Evolutionary conservation across 1,139 yeast species (phyloP), one percentile per base, ranked within the genome.

Genomic region (Lodderomyces oxycetoniae): DNA sequence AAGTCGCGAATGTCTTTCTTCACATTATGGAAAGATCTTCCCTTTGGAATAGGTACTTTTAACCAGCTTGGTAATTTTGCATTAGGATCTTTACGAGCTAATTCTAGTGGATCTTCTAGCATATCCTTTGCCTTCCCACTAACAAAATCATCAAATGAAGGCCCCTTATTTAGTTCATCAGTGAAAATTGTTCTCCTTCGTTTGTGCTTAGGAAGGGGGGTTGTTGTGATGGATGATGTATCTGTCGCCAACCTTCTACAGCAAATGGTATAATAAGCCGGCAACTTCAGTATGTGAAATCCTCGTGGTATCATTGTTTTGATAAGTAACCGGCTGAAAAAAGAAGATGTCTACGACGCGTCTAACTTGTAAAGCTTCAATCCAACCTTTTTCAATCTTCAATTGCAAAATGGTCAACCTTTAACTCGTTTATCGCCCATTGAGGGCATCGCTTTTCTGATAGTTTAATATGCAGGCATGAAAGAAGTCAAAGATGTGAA

Each of bases 21-120:
- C 47, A 93, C 70, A 48, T 77, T 80, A 50, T 79, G 79, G 59
- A 76, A 91, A 30, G 84, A 80, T 45, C 77, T 71, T 31, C 98
- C 98, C 61, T 85, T 86, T 11, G 98, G 98, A 45, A 91, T 88
- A 5, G 95, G 94, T 3, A 91, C 95, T 57, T 86, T 88, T 37
- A 93, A 71, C 99, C 99, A 93, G 37, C 75, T 63, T 4, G 99
- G 99, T 38, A 93, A 68, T 48, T 95, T 69, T 20, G 80, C 85
- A 35, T 72, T 65, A 0, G 78, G 75, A 41, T 74, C 79, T 35
- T 60, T 58, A 43, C 79, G 59, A 2, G 81, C 83, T 25, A 76
- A 74, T 46, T 82, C 89, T 33, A 84, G 62, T 2, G 95, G 93
- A 52, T 82, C 89, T 36, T 41, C 42, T 12, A 71, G 52, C 61